These are phyloP conservation scores for Neurospora africana DNA, from an alignment of 495 filamentous ascomycete species.

Conservation along the genomic window DNA sequence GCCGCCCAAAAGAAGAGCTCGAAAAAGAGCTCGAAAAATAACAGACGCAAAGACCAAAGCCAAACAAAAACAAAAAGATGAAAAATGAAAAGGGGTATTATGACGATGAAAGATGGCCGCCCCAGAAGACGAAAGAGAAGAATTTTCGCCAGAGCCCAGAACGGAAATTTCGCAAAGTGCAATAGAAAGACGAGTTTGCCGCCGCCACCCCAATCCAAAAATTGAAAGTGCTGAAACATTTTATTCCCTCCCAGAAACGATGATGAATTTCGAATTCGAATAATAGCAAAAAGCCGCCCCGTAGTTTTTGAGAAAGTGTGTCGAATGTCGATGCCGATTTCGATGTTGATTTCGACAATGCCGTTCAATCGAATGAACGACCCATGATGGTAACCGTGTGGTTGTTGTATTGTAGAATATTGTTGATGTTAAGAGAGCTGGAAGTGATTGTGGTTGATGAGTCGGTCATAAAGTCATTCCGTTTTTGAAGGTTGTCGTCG, in stretches of 20 bases:
- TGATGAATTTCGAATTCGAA: neutral
- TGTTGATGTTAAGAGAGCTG: neutral
- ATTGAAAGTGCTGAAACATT: neutral
- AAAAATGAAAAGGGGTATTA: neutral
- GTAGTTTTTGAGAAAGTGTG: neutral
- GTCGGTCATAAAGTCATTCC: neutral
- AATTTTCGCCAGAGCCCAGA: neutral
- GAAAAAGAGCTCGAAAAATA: neutral
- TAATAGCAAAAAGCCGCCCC: neutral
- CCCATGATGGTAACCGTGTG: neutral
- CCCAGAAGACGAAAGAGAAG: neutral
- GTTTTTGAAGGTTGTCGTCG: neutral
- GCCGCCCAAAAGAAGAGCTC: neutral
- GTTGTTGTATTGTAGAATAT: neutral
- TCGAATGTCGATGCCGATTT: neutral
- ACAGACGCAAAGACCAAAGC: neutral
- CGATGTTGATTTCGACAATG: neutral
- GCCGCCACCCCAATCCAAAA: neutral
- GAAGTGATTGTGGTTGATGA: neutral
- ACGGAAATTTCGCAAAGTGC: neutral
- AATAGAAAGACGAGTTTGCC: neutral
- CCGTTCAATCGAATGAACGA: neutral
- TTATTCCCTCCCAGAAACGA: neutral
- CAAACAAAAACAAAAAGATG: neutral
- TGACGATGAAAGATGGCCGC: neutral